Conservation (phyloP, 352 stramenopile species). For the Phytopythium kandeliae region DNA sequence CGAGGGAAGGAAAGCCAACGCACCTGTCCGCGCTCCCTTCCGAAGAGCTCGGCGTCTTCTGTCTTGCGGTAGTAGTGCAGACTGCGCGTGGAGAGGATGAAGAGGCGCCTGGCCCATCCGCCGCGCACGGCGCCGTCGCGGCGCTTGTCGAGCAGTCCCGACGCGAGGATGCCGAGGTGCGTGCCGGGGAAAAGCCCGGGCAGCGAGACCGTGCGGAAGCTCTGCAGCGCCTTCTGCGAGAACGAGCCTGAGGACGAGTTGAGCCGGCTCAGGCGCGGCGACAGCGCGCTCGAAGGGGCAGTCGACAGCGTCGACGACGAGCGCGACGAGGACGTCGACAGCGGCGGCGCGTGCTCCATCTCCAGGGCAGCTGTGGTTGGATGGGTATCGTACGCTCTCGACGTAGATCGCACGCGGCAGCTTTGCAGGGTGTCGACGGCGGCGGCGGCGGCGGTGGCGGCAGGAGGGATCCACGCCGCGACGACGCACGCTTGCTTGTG, state of each 20-base stretch:
- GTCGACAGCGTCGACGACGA: slow-evolving; percentile 22
- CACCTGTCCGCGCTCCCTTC: slow-evolving; percentile 74
- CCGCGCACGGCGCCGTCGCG: slow-evolving; percentile 77
- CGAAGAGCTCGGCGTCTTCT: slow-evolving; percentile 79
- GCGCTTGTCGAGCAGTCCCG: slow-evolving; percentile 72
- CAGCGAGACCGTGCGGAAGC: slow-evolving; percentile 67
- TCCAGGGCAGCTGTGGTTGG: slow-evolving; percentile 4
- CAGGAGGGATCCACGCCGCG: not conserved
- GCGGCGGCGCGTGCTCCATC: slow-evolving; percentile 16
- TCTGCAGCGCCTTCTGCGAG: slow-evolving; percentile 49
- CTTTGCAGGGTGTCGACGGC: too few relatives aligned
- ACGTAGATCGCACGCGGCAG: too few relatives aligned
- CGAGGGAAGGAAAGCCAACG: not conserved
- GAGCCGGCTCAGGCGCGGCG: slow-evolving; percentile 45
- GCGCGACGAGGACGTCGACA: slow-evolving; percentile 34
- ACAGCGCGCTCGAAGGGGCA: slow-evolving; percentile 19
- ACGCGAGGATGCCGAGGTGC: slow-evolving; percentile 71
- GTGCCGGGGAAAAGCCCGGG: slow-evolving; percentile 66
- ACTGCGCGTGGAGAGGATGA: slow-evolving; percentile 75
- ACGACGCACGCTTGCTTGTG: not conserved
- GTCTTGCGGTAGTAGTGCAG: slow-evolving; percentile 83
- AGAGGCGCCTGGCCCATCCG: slow-evolving; percentile 75
- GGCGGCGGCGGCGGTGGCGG: not conserved
- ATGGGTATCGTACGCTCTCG: not conserved
- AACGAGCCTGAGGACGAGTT: slow-evolving; percentile 48